Evolutionary conservation across 192 early-diverging fungal genomes (phyloP).

Genomic region (Umbelopsis vinacea): DNA sequence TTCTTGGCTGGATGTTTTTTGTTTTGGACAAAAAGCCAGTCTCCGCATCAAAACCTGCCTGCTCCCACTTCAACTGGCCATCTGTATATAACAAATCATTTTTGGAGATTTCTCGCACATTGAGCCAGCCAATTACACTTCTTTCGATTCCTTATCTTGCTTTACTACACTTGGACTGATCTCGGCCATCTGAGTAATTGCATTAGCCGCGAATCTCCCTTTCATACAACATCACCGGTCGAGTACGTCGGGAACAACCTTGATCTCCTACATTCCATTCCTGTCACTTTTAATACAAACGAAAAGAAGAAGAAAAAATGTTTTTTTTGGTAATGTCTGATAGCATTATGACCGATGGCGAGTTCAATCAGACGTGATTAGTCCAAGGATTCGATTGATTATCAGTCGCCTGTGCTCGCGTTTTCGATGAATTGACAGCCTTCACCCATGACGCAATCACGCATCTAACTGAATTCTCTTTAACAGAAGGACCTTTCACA

Average conservation of each 20-base stretch:
- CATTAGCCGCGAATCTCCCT: background rate
- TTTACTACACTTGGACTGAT: background rate
- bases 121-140: background rate
- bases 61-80: conserved; percentile 11
- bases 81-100: conserved; percentile 13
- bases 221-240: conserved; percentile 5
- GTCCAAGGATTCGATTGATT: no score
- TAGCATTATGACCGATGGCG: background rate
- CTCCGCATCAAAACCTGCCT: background rate
- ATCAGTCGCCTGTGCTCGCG: no score
- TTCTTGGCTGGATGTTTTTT: background rate
- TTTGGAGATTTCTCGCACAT: conserved; percentile 8
- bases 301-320: background rate
- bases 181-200: conserved; percentile 8
- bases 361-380: background rate
- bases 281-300: conserved; percentile 3
- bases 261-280: conserved; percentile 14
- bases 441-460: background rate
- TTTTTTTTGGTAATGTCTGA: conserved; percentile 20
- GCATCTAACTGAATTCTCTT: background rate
- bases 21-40: conserved; percentile 11
- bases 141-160: background rate
- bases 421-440: background rate
- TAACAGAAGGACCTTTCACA: conserved; percentile 82
- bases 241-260: conserved; percentile 16